A percentile compares a stretch with the other conserved stretches of the same genome.
These are phyloP conservation scores for Gossypium mustelinum DNA, from an alignment of 345 rosid genomes.

Conservation along the genomic window DNA sequence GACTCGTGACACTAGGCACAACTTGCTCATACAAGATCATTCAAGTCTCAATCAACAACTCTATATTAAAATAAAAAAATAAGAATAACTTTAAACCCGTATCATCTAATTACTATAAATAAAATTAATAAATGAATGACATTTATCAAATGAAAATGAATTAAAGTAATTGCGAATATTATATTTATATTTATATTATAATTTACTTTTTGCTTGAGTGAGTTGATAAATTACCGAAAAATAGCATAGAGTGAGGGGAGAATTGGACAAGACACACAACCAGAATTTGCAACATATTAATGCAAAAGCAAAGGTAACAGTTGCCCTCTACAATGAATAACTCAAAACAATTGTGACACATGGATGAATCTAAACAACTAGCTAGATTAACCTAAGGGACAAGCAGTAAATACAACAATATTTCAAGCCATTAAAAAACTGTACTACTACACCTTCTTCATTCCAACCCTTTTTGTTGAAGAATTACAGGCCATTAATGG, in stretches of 20 bases:
- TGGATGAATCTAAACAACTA: neutral
- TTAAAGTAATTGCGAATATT: too few relatives aligned
- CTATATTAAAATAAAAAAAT: too few relatives aligned
- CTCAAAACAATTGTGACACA: too few relatives aligned
- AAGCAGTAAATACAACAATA: constrained; percentile 1
- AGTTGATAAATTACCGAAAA: neutral
- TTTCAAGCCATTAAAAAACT: constrained; percentile 12
- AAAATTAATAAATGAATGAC: too few relatives aligned
- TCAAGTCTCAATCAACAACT: too few relatives aligned
- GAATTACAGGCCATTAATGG: neutral
- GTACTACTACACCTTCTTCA: neutral
- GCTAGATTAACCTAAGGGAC: neutral
- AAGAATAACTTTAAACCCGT: too few relatives aligned
- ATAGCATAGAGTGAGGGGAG: neutral
- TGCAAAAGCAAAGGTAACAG: neutral
- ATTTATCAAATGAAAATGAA: too few relatives aligned
- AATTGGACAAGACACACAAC: neutral
- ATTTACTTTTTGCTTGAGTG: too few relatives aligned
- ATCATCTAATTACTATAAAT: too few relatives aligned
- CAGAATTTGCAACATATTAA: neutral
- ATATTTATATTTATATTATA: too few relatives aligned
- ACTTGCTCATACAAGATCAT: too few relatives aligned
- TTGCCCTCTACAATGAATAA: neutral
- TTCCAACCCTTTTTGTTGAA: neutral
- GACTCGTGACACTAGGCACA: too few relatives aligned